Evolutionary conservation across 1,139 yeast species (phyloP).

Genomic region (Lipomyces yarrowii): DNA sequence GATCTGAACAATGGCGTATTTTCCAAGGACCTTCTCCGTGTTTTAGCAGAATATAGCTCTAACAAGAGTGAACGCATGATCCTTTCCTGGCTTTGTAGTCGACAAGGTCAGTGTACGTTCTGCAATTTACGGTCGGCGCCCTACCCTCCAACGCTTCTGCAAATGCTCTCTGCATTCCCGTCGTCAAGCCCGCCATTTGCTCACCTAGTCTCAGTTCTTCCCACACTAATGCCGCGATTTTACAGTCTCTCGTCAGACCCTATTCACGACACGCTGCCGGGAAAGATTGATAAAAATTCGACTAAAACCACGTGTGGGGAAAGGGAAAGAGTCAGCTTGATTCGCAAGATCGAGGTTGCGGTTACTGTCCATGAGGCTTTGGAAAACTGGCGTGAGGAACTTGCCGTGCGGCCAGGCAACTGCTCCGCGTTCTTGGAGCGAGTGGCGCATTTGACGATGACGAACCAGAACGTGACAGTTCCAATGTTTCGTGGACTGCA

Average conservation of each 20-base stretch:
- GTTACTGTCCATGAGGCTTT: conserved; percentile 36
- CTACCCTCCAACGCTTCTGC: conserved; percentile 34
- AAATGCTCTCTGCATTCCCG: conserved; percentile 36
- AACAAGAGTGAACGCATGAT: conserved; percentile 31
- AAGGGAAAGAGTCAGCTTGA: not conserved
- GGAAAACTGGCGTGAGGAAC: conserved; percentile 32
- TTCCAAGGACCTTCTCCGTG: conserved; percentile 33
- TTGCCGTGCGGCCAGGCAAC: conserved; percentile 28
- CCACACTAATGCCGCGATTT: conserved; percentile 38
- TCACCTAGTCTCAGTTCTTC: conserved; percentile 34
- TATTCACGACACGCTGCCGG: conserved; percentile 14
- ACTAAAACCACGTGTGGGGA: not conserved
- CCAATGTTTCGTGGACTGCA: conserved; percentile 38
- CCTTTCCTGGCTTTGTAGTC: conserved; percentile 34
- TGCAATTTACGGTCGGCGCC: conserved; percentile 32
- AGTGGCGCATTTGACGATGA: conserved; percentile 19
- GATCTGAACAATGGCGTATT: conserved; percentile 35
- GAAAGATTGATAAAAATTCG: not conserved
- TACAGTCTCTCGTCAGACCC: conserved; percentile 38
- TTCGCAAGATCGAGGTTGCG: conserved; percentile 35
- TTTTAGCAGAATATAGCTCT: conserved; percentile 33
- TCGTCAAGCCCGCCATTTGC: conserved; percentile 34
- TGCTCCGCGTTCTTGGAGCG: conserved; percentile 34
- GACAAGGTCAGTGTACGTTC: conserved; percentile 36
- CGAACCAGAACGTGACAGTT: conserved; percentile 31